Conservation (phyloP, 2,329 filamentous ascomycete species). For the Beauveria sp. region DNA sequence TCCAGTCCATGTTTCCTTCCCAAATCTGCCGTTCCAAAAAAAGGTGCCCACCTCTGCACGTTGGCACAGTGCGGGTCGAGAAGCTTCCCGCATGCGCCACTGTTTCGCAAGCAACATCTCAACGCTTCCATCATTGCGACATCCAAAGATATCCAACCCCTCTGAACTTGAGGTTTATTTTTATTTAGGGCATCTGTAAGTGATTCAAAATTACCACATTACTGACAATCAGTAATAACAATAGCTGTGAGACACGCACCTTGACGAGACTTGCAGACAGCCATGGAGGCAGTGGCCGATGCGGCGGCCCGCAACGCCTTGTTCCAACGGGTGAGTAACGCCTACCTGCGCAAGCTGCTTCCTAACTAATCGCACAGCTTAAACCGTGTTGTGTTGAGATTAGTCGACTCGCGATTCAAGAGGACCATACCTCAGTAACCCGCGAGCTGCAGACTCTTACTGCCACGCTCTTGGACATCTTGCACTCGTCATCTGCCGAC, state of each 20-base stretch:
- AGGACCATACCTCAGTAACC: conserved; percentile 33
- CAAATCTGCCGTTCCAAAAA: too few relatives aligned
- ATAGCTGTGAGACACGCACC: background rate
- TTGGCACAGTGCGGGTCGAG: conserved; percentile 8
- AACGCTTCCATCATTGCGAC: background rate
- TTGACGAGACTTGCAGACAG: conserved; percentile 10
- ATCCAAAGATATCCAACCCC: too few relatives aligned
- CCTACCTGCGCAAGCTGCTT: background rate
- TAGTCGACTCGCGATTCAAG: conserved; percentile 47
- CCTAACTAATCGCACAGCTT: conserved; percentile 34
- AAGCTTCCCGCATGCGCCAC: background rate
- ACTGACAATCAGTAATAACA: background rate
- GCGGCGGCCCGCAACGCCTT: conserved; percentile 22
- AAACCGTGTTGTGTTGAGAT: conserved; percentile 56
- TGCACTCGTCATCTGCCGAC: conserved; percentile 37
- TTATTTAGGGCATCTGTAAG: background rate
- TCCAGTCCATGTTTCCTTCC: too few relatives aligned
- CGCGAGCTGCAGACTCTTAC: conserved; percentile 39
- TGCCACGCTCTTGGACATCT: conserved; percentile 36
- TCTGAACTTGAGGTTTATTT: too few relatives aligned
- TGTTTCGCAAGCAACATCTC: background rate
- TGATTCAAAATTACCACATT: background rate
- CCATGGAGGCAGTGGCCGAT: conserved; percentile 20
- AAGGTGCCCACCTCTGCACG: too few relatives aligned
- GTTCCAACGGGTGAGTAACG: conserved; percentile 22